Evolutionary conservation across 495 filamentous ascomycete genomes (phyloP).

Genomic region (Hypoxylon cercidicola): DNA sequence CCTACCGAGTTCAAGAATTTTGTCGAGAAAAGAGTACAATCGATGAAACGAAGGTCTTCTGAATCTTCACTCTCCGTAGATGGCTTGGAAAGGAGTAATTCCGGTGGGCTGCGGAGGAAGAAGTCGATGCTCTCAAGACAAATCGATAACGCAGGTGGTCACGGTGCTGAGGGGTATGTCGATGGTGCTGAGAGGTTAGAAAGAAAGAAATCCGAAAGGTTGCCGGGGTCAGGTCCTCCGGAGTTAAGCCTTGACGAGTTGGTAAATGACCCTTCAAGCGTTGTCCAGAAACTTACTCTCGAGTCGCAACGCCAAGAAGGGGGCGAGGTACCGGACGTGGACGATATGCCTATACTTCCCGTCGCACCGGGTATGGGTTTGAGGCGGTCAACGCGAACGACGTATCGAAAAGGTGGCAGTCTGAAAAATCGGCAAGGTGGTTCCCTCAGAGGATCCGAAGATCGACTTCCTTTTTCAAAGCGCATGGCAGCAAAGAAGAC

Average conservation of each 20-base stretch:
- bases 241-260: conserved; percentile 77
- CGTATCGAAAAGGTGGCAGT: conserved; percentile 87
- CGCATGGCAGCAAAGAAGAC: conserved; percentile 65
- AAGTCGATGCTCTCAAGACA: conserved; percentile 96
- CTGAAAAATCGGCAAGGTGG: conserved; percentile 76
- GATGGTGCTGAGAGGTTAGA: conserved; percentile 91
- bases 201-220: conserved; percentile 72
- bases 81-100: conserved; percentile 65
- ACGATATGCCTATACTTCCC: conserved; percentile 90
- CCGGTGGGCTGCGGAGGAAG: conserved; percentile 79
- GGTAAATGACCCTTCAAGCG: conserved; percentile 80
- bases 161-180: conserved; percentile 71
- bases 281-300: conserved; percentile 72
- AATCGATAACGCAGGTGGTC: conserved; percentile 77
- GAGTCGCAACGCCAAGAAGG: conserved; percentile 51
- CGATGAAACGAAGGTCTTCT: conserved; percentile 84
- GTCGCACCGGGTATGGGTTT: conserved; percentile 79
- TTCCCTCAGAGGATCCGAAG: conserved; percentile 54
- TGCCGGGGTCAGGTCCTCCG: conserved; percentile 52
- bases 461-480: conserved; percentile 73
- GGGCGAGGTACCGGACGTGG: conserved; percentile 61
- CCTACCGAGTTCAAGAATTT: conserved; percentile 98
- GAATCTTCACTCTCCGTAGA: conserved; percentile 75
- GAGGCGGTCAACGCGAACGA: conserved; percentile 89
- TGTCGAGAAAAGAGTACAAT: conserved; percentile 88